Conservation (phyloP, 2,329 filamentous ascomycete genomes). For the Diaporthe batatas region DNA sequence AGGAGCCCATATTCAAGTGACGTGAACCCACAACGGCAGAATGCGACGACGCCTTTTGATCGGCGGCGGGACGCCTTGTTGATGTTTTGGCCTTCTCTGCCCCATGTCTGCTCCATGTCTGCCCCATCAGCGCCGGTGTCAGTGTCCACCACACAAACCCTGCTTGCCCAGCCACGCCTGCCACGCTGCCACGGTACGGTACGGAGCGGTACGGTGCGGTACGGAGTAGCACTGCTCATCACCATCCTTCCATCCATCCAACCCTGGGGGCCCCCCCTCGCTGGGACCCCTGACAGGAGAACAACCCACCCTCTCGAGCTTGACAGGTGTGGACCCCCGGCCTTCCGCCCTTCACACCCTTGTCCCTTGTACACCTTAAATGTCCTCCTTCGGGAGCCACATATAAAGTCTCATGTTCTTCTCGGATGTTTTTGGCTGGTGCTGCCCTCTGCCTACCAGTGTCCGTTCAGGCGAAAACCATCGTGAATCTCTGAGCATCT, state of each 20-base stretch:
- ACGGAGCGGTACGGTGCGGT: not conserved
- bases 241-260: not conserved
- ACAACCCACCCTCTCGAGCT: constrained; percentile 32
- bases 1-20: constrained; percentile 6
- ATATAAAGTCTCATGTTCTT: constrained; percentile 34
- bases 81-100: constrained; percentile 14
- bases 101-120: not conserved
- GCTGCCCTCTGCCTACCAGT: constrained; percentile 8
- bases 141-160: constrained; percentile 10
- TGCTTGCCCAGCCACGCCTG: constrained; percentile 16
- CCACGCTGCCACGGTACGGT: not conserved
- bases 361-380: constrained; percentile 35
- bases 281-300: constrained; percentile 11
- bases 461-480: not conserved
- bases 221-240: not conserved
- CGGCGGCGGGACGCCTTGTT: constrained; percentile 14
- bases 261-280: not conserved
- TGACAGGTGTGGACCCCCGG: constrained; percentile 24
- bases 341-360: constrained; percentile 22
- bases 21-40: constrained; percentile 18
- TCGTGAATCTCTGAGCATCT: not conserved
- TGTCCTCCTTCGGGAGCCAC: constrained; percentile 16
- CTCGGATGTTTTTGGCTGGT: not conserved
- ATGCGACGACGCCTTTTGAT: constrained; percentile 23
- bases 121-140: constrained; percentile 8